Percentiles rank a stretch among this genome's conserved stretches.
Evolutionary conservation across 2,329 filamentous ascomycete genomes (phyloP).

Genomic region (Cladosporium sp.): DNA sequence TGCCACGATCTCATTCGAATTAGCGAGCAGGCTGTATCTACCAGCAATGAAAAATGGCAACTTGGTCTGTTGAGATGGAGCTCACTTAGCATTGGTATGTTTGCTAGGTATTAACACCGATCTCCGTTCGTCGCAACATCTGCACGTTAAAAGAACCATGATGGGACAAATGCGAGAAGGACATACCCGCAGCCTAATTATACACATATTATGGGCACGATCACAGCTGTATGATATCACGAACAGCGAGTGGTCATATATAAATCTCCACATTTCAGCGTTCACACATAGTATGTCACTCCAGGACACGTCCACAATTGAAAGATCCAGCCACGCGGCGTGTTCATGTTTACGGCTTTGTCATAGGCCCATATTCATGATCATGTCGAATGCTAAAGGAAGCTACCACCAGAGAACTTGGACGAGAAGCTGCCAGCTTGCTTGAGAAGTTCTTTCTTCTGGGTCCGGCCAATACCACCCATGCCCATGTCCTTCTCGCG

Average conservation of each 20-base stretch:
- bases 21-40: not conserved
- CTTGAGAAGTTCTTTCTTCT: constrained; percentile 76
- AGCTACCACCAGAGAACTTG: constrained; percentile 73
- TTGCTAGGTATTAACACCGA: not conserved
- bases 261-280: not conserved
- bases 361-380: not conserved
- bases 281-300: not conserved
- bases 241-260: not conserved
- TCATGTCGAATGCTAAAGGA: constrained; percentile 43
- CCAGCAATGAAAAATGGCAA: not conserved
- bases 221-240: not conserved
- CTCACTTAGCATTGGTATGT: too few species aligned
- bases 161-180: not conserved
- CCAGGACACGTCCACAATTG: not conserved
- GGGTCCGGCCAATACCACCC: constrained; percentile 54
- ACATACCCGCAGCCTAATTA: too few species aligned
- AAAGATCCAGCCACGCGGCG: not conserved
- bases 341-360: not conserved
- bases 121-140: not conserved
- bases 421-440: constrained; percentile 79
- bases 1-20: not conserved
- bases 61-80: not conserved
- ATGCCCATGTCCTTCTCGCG: constrained; percentile 92
- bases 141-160: not conserved
- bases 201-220: too few species aligned